phyloP scores from a whole-genome alignment of 495 filamentous ascomycete genomes.

The Penicillium lividum region DNA sequence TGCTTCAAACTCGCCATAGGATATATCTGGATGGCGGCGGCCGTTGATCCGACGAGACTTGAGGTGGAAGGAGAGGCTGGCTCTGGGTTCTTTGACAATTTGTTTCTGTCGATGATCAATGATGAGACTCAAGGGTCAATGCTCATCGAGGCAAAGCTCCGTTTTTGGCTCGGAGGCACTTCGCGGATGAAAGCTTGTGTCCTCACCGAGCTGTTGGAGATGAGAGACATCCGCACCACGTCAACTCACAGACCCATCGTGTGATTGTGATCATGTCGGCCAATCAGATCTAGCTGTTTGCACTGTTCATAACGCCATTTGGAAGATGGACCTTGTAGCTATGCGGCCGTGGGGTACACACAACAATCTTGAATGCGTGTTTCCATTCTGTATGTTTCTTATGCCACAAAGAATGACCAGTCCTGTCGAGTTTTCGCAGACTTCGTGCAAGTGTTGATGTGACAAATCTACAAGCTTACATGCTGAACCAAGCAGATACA shows the following conservation, averaged over 20 bases:
- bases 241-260: no score
- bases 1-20: no score
- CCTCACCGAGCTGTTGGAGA: no score
- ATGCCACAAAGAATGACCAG: background rate
- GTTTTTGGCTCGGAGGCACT: no score
- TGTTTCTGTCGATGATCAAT: background rate
- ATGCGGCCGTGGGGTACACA: background rate
- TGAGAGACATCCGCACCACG: no score
- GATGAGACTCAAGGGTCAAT: no score
- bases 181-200: no score
- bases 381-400: background rate
- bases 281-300: background rate
- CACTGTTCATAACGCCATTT: background rate
- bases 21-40: no score
- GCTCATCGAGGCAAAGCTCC: no score
- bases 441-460: background rate
- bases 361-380: background rate
- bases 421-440: background rate
- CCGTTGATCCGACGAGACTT: constrained; percentile 5
- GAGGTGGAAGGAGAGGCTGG: background rate
- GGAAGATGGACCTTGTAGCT: no score
- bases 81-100: background rate
- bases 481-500: background rate
- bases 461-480: background rate
- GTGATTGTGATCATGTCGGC: no score